Conservation (phyloP, 768 basidiomycete species). For the Mycena pura region DNA sequence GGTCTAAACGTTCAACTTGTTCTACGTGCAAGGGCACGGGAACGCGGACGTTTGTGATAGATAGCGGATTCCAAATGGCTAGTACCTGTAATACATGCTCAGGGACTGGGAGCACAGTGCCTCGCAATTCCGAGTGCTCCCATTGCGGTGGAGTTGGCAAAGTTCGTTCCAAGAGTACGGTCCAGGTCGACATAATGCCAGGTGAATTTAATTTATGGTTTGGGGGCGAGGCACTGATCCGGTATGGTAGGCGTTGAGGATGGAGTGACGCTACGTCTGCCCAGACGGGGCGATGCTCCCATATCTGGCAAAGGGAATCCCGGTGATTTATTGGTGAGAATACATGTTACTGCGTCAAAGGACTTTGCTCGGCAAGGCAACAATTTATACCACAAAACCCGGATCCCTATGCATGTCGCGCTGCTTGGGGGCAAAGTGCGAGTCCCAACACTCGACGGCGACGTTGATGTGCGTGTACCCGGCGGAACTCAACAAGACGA, state of each 20-base stretch:
- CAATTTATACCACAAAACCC: constrained; percentile 88
- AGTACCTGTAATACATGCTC: constrained; percentile 85
- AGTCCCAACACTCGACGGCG: constrained; percentile 94
- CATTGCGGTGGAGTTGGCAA: constrained; percentile 88
- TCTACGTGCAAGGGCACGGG: constrained; percentile 85
- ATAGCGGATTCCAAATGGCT: constrained; percentile 96
- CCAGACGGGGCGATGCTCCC: constrained; percentile 84
- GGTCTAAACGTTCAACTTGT: constrained; percentile 84
- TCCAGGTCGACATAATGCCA: constrained; percentile 85
- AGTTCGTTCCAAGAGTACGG: constrained; percentile 77
- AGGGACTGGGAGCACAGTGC: constrained; percentile 82
- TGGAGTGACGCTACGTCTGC: constrained; percentile 88
- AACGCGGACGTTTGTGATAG: constrained; percentile 86
- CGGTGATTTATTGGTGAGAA: constrained; percentile 88
- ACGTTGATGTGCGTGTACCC: constrained; percentile 93
- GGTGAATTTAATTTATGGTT: constrained; percentile 55
- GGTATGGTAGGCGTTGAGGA: constrained; percentile 81
- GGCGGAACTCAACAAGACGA: constrained; percentile 95
- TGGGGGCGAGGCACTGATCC: not conserved
- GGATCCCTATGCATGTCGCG: constrained; percentile 90
- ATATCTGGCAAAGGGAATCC: constrained; percentile 75
- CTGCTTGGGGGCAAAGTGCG: constrained; percentile 92
- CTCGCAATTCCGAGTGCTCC: constrained; percentile 78
- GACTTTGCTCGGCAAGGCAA: constrained; percentile 89
- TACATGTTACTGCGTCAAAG: constrained; percentile 84